A percentile compares a stretch with the other conserved stretches of the same genome.
These are phyloP conservation scores for Trematosphaeria pertusa DNA, from an alignment of 2,329 filamentous ascomycete species.

Conservation along the genomic window DNA sequence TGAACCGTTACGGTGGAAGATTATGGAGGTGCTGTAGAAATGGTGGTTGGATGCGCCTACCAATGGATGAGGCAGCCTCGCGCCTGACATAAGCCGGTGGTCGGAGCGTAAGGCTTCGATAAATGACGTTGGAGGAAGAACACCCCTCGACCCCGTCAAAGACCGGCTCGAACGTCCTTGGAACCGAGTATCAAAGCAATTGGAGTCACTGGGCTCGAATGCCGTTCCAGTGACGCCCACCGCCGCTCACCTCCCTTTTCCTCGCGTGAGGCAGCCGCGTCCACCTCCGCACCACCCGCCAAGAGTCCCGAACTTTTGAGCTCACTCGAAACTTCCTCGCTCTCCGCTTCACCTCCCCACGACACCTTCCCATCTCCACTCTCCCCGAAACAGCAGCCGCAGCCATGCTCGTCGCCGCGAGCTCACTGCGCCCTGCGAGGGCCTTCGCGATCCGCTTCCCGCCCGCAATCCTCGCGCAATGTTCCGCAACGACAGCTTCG, in stretches of 20 bases:
- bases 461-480: constrained; percentile 33
- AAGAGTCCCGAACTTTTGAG: constrained; percentile 14
- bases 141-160: neutral
- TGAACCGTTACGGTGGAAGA: too few species aligned
- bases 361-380: constrained; percentile 14
- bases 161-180: too few species aligned
- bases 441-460: constrained; percentile 37
- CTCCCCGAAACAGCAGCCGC: constrained; percentile 5
- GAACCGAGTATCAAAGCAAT: neutral
- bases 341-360: constrained; percentile 1
- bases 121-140: constrained; percentile 4
- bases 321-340: constrained; percentile 4
- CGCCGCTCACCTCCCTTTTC: neutral
- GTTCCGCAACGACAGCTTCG: constrained; percentile 28
- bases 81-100: neutral
- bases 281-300: constrained; percentile 1
- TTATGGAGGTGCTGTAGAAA: too few species aligned
- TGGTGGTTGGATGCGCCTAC: too few species aligned
- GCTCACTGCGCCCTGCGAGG: constrained; percentile 39
- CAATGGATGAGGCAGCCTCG: too few species aligned
- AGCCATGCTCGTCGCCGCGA: constrained; percentile 42
- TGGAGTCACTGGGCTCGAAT: neutral
- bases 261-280: neutral
- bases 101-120: neutral
- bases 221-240: neutral